Base-by-base conservation (phyloP, 306 rosid species). In the Vicia faba region DNA sequence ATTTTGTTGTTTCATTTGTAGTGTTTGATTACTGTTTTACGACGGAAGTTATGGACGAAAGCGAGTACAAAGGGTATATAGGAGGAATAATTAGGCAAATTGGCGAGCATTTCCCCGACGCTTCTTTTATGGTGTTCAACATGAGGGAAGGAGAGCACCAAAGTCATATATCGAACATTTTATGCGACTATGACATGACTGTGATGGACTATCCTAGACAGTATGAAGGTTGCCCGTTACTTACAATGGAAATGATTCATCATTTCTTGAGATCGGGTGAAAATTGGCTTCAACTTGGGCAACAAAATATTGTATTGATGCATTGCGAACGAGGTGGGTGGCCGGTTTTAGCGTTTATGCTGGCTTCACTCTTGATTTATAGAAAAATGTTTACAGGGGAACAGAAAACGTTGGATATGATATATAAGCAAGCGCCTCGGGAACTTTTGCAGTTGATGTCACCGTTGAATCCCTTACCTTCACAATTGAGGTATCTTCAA, bases 11-110 rank as follows among this genome's bases (percentile, higher is more conserved):
- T 62, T 68, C 56, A 49, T 48, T 29, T 88, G 81, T 73, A 95
- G 99, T 95, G 49, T 95, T 95, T 68, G 97, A 95, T 79, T 86
- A 86, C 85, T 95, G 99, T 88, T 91, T 88, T 79, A 86, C 92
- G 54, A 85, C 88, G 63, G 96, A 95, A 71, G 78, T 84, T 44
- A 79, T 83, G 95, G 97, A 88, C 64, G 97, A 82, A 18, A 86
- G 78, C 3, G 90, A 84, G 46, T 85, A 86, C 67, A 91, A 80
- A 85, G 84, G 79, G 61, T 87, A 88, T 64, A 78, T 90, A 46
- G 89, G 81, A 68, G 97, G 95, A 66, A 88, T 85, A 59, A 88
- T 87, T 25, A 72, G 79, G 59, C 86, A 83, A 78, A 87, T 95
- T 64, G 81, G 78, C 10, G 92, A 80, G 8, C 90, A 85, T 82